Evolutionary conservation across 371 early-diverging fungal species (phyloP), one percentile per base, ranked within the genome.

Genomic region (Rhizopus arrhizus): DNA sequence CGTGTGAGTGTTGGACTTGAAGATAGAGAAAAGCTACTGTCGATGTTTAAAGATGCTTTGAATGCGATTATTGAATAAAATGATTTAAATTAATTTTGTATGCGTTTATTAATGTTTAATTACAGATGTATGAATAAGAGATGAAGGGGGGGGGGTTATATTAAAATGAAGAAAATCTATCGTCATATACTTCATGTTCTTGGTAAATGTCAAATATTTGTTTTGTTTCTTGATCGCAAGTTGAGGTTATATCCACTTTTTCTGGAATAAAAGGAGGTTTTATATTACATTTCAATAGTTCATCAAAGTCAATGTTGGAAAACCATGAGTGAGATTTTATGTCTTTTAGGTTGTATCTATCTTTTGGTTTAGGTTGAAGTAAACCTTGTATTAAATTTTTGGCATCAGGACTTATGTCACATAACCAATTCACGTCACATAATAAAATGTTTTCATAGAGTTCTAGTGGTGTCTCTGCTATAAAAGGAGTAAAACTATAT

Each of bases 1-100:
- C 86, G 98, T 40, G 86, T 96, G 15, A 92, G 94, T 58, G 91
- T 98, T 28, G 98, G 98, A 3, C 70, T 95, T 40, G 98, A 98
- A 77, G 83, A 85, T 16, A 49, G 59, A 31, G 85, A 89, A 8
- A 74, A 68, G 45, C 68, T 96, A 63, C 50, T 93, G 41, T 59
- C 65, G 9, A 80, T 81, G 61, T 92, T 95, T 75, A 62, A 72
- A 60, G 62, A 72, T 5, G 94, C 95, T n/a, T 70, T 96, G 58
- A 84, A 90, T 55, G 81, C 88, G 10, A 77, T 87, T 49, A 62
- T 62, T 51, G 50, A 62, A 53, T 46, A 48, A 55, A 28, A 38
- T 38, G 22, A 48, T 28, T 7, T 48, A 31, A 77, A 78, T 97
- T 97, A 46, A 77, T 69, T 79, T 93, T 76, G 97, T 95, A 69